phyloP scores from a whole-genome alignment of 345 rosid genomes.

The Lumnitzera littorea region DNA sequence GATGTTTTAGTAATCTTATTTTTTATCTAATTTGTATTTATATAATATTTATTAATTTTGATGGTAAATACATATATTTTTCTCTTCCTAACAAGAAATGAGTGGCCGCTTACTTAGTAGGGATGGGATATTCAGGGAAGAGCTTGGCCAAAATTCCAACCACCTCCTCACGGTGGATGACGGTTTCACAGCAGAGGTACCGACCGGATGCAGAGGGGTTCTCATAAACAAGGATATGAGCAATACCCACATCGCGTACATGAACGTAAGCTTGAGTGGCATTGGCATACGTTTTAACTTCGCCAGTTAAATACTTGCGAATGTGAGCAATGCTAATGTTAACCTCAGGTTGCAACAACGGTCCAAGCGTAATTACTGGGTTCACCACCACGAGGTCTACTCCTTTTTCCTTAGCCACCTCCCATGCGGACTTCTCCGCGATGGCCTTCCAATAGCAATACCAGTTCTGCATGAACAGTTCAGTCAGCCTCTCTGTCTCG shows the following conservation, averaged over 20 bases:
- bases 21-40: no score
- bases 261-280: slow-evolving; percentile 85
- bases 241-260: slow-evolving; percentile 78
- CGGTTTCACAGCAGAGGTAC: slow-evolving; percentile 75
- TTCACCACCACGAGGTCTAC: slow-evolving; percentile 84
- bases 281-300: slow-evolving; percentile 90
- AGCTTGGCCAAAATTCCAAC: slow-evolving; percentile 82
- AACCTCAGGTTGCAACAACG: slow-evolving; percentile 64
- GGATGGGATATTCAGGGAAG: slow-evolving; percentile 93
- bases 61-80: no score
- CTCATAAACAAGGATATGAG: slow-evolving; percentile 78
- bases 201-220: slow-evolving; percentile 87
- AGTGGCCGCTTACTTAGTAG: slow-evolving; percentile 67
- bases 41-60: no score
- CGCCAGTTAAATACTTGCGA: slow-evolving; percentile 86
- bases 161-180: slow-evolving; percentile 93
- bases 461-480: slow-evolving; percentile 60
- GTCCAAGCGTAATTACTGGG: slow-evolving; percentile 87
- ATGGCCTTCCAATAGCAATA: slow-evolving; percentile 90
- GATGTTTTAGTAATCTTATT: no score
- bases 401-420: slow-evolving; percentile 56
- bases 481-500: no score
- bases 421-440: slow-evolving; percentile 90
- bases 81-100: not conserved
- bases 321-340: slow-evolving; percentile 85